These are phyloP conservation scores for Leptomonas seymouri DNA, from an alignment of 208 protist genomes.

Conservation along the genomic window DNA sequence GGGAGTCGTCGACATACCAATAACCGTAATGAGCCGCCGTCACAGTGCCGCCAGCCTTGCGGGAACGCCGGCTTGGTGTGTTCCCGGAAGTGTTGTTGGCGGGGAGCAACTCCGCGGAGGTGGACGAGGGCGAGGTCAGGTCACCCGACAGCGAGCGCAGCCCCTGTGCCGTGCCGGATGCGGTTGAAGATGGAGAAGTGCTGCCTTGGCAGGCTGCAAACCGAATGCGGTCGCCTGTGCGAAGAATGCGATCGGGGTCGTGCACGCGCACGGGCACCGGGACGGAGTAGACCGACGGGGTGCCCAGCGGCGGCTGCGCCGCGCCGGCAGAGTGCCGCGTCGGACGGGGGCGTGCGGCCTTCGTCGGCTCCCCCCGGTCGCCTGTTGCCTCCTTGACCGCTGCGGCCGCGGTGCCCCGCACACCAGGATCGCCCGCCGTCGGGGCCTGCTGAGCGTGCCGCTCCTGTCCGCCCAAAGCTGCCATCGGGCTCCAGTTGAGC, in stretches of 20 bases:
- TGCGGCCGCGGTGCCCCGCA: background rate
- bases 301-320: background rate
- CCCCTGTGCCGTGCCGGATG: background rate
- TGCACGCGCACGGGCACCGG: constrained; percentile 9
- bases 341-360: background rate
- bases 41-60: background rate
- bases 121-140: background rate
- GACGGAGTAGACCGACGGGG: background rate
- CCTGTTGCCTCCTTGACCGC: background rate
- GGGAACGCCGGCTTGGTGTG: background rate
- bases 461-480: background rate
- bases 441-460: background rate
- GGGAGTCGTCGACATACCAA: constrained; percentile 49
- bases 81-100: background rate
- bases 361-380: constrained; percentile 10
- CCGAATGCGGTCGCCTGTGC: constrained; percentile 46
- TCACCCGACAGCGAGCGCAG: background rate
- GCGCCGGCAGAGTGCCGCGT: constrained; percentile 1
- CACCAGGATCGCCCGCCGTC: too few species aligned
- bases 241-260: constrained; percentile 36
- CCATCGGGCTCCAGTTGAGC: constrained; percentile 31
- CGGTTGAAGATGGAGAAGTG: background rate
- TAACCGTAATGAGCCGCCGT: constrained; percentile 12
- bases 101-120: constrained; percentile 1
- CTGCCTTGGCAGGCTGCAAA: constrained; percentile 7